A percentile compares a stretch with the other conserved stretches of the same genome.
Evolutionary conservation across 352 stramenopile genomes (phyloP).

Genomic region (Globisporangium carolinianum): DNA sequence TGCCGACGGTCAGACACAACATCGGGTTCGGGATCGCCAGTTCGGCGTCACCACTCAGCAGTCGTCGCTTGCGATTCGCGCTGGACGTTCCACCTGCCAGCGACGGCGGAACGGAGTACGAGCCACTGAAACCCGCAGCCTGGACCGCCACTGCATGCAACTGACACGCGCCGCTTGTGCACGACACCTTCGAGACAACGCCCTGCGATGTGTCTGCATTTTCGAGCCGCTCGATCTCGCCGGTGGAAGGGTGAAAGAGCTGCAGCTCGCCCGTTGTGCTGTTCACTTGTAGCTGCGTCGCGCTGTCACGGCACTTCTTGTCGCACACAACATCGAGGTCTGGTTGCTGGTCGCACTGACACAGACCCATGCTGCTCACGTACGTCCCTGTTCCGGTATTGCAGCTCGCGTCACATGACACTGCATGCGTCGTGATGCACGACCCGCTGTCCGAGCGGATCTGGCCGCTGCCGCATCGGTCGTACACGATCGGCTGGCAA

Average conservation of each 20-base stretch:
- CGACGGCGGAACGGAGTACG: slow-evolving; percentile 41
- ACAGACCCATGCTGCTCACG: slow-evolving; percentile 75
- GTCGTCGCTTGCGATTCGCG: slow-evolving; percentile 10
- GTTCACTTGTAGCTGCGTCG: slow-evolving; percentile 53
- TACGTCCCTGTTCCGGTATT: slow-evolving; percentile 67
- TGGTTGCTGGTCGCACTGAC: slow-evolving; percentile 72
- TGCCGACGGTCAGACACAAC: slow-evolving; percentile 72
- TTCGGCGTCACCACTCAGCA: background rate
- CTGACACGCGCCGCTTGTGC: slow-evolving; percentile 27
- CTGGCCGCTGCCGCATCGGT: slow-evolving; percentile 67
- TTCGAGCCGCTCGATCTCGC: slow-evolving; percentile 14
- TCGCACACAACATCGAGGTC: slow-evolving; percentile 81
- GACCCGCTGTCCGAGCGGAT: slow-evolving; percentile 65
- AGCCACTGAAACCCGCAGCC: slow-evolving; percentile 50
- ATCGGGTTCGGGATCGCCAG: slow-evolving; percentile 77
- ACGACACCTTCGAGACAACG: slow-evolving; percentile 55
- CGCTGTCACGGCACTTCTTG: slow-evolving; percentile 52
- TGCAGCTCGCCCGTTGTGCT: slow-evolving; percentile 44
- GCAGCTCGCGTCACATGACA: slow-evolving; percentile 50
- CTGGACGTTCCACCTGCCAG: slow-evolving; percentile 11
- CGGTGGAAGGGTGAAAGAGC: slow-evolving; percentile 49
- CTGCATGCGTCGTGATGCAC: slow-evolving; percentile 42
- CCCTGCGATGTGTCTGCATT: slow-evolving; percentile 13
- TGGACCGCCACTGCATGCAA: slow-evolving; percentile 47
- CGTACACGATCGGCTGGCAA: slow-evolving; percentile 90